Evolutionary conservation across 2,329 filamentous ascomycete species (phyloP).

Genomic region (Beauveria pseudobassiana): DNA sequence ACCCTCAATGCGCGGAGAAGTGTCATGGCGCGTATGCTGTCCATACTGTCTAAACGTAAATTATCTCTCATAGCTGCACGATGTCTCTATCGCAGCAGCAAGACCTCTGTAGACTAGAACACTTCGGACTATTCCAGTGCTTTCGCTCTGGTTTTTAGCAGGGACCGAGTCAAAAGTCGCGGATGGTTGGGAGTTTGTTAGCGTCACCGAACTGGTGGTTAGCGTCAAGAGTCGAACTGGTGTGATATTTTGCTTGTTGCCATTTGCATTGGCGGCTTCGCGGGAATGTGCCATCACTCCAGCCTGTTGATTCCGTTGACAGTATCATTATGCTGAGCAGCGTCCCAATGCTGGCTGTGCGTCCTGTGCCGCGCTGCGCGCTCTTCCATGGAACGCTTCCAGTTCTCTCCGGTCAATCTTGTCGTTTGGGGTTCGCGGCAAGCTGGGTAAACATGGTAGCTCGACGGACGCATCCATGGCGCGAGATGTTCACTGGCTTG

Average conservation of each 20-base stretch:
- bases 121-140: background rate
- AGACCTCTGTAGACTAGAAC: background rate
- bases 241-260: background rate
- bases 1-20: background rate
- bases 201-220: background rate
- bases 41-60: background rate
- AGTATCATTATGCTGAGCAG: background rate
- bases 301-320: background rate
- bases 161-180: background rate
- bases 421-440: conserved; percentile 1
- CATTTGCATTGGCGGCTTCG: background rate
- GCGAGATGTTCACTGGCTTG: background rate
- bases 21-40: conserved; percentile 4
- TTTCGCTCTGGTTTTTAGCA: background rate
- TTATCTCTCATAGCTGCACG: background rate
- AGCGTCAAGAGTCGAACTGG: background rate
- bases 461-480: conserved; percentile 2
- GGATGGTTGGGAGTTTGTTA: background rate
- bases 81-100: background rate
- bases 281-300: background rate
- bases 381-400: background rate
- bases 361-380: background rate
- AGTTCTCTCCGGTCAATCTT: conserved; percentile 1
- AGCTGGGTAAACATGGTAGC: background rate
- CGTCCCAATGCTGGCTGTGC: background rate